Evolutionary conservation across 164 flowering plant species (phyloP), one percentile per base, ranked within the genome.

Genomic region (Vitis amurensis): DNA sequence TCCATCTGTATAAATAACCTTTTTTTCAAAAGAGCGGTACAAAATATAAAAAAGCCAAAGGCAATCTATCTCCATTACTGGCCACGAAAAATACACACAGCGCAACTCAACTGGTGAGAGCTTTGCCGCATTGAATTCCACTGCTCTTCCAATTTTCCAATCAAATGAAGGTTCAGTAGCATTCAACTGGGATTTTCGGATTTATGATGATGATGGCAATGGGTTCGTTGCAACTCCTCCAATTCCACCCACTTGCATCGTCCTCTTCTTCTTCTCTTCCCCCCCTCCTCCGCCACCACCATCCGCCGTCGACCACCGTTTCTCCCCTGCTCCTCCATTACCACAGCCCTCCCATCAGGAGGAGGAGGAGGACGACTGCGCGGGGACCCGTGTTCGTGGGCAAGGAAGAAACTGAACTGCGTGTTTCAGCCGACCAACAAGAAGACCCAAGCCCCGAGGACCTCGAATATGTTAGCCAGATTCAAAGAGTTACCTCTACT

Each of bases 381-480:
- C 27, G 48, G 8, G 55, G 59, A 11, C 17, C 44, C 3, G 69
- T 60, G 0, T 52, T 63, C 8, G 85, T 74, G 16, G 82, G 73
- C 16, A 72, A 74, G 56, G 88, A 84, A 63, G 87, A 86, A 27
- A 76, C 78, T 2, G 79, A 81, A 31, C 44, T 76, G 14, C 59
- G 61, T 0, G 50, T 67, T 44, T 49, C 78, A 5, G 56, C 78
- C 17, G n/a, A 59, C 73, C 14, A 73, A 73, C 2, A 53, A 29
- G 69, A 49, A 10, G 74, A 71, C 10, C 67, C 59, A 17, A 79
- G 73, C 31, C 70, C 81, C 2, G 76, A 86, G 57, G 97, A 84
- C 79, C 85, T 86, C 29, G 85, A 91, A 76, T 64, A 75, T 71
- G 79, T 89, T 50, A 68, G 61, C 56, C 86, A 88, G 64, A 83